These are phyloP conservation scores for Eucalyptus shirleyi DNA, from an alignment of 345 rosid genomes.

Conservation along the genomic window DNA sequence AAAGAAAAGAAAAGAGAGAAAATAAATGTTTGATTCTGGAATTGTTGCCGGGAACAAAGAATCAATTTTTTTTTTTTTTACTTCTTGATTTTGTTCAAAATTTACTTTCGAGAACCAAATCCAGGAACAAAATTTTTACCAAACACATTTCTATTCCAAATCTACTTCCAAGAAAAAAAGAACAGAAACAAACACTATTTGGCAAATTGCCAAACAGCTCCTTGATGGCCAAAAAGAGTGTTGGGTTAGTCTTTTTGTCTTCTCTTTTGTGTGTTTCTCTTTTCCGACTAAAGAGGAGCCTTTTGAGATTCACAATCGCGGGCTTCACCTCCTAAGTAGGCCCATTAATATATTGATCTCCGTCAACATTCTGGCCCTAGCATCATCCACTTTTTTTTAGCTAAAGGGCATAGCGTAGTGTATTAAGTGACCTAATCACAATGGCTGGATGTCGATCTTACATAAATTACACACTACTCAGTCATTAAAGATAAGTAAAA, in stretches of 20 bases:
- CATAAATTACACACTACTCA: not conserved
- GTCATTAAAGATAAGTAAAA: not conserved
- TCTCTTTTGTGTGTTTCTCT: not conserved
- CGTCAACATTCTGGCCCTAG: not conserved
- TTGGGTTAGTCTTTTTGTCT: not conserved
- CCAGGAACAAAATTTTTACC: rapidly evolving
- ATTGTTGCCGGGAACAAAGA: rapidly evolving
- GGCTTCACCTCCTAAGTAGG: not conserved
- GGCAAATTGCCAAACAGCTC: too few species aligned
- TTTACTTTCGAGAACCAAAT: too few species aligned
- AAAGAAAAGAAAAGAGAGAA: too few species aligned
- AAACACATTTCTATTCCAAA: rapidly evolving
- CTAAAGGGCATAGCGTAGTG: not conserved
- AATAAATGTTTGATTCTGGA: too few species aligned
- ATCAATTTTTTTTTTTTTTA: too few species aligned
- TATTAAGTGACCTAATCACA: not conserved
- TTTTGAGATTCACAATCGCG: not conserved
- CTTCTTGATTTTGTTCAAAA: rapidly evolving
- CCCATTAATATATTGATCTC: not conserved
- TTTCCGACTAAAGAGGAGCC: not conserved
- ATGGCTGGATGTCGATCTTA: not conserved
- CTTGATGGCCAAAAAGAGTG: not conserved
- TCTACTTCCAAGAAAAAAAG: rapidly evolving
- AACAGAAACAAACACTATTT: too few species aligned
- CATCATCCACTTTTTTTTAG: not conserved